Evolutionary conservation across 331 rosid species (phyloP).

Genomic region (Malus hybrid): DNA sequence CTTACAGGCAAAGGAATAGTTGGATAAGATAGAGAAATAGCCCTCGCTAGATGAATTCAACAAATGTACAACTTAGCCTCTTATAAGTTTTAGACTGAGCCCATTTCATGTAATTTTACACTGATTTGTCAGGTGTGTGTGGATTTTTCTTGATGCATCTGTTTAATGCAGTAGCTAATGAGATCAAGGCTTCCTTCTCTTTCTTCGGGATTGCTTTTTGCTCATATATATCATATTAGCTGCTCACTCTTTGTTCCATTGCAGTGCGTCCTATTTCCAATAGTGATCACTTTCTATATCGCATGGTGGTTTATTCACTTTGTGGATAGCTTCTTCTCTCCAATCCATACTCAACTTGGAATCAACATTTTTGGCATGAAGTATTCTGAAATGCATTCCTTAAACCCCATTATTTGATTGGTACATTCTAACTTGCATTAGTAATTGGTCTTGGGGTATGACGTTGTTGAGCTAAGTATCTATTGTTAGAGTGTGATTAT

Average conservation of each 20-base stretch:
- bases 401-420: not conserved
- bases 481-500: too few species aligned
- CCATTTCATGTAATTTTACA: not conserved
- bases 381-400: not conserved
- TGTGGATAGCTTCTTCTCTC: slow-evolving; percentile 95
- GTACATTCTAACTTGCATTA: slow-evolving; percentile 1
- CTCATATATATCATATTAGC: too few species aligned
- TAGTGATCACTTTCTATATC: too few species aligned
- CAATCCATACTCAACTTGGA: slow-evolving; percentile 93
- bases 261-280: too few species aligned
- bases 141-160: not conserved
- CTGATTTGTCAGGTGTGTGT: not conserved
- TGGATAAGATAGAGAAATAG: not conserved
- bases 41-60: not conserved
- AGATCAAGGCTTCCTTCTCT: slow-evolving; percentile 20
- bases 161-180: not conserved
- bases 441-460: not conserved
- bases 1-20: not conserved
- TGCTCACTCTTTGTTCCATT: too few species aligned
- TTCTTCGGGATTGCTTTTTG: too few species aligned
- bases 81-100: not conserved
- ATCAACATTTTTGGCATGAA: slow-evolving; percentile 79
- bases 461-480: not conserved
- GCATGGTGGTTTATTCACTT: slow-evolving; percentile 65
- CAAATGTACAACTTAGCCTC: not conserved